Evolutionary conservation across 2,329 filamentous ascomycete species (phyloP), one percentile per base, ranked within the genome.

Genomic region (Fusarium phyllophilum): DNA sequence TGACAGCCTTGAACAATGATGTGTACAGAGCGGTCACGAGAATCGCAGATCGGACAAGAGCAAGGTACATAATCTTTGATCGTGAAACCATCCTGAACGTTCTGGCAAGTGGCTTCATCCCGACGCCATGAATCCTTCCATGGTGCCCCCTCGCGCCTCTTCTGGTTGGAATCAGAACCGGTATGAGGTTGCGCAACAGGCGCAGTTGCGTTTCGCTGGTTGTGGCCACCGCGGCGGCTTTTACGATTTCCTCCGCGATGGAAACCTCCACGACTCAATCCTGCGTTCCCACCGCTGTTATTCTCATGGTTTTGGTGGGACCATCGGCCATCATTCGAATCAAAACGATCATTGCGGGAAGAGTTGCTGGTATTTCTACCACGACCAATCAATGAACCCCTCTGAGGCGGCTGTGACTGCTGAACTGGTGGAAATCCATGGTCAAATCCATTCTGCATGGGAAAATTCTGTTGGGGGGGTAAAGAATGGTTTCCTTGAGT

Each of bases 21-120:
- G 69, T 76, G 77, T 18, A 83, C 65, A 60, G 79, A 82, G 56
- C 79, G 76, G 58, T 83, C 83, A 39, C 77, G 72, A 12, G 65
- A 51, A 29, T 74, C 71, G 42, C 82, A 84, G 6, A 66, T 55
- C 22, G 61, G 38, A 41, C 82, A 84, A 51, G 51, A 62, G 59
- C 82, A 83, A 3, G 71, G 75, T 22, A 69, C 61, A 62, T 83
- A 83, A 5, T 77, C 72, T 14, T 65, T 70, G 17, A 42, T 54
- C 6, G 46, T 64, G 22, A 54, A 42, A 5, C 52, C 45, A 38
- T 62, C 46, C 51, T 52, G 65, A 24, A 72, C 57, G 65, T 81
- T 81, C 24, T 73, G 78, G 34, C 79, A 81, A 38, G 55, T 34
- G n/a, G 51, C 31, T 63, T 57, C 41, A 39, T 65, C 63, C n/a